phyloP scores from a whole-genome alignment of 306 rosid species.

The Rosa persica region DNA sequence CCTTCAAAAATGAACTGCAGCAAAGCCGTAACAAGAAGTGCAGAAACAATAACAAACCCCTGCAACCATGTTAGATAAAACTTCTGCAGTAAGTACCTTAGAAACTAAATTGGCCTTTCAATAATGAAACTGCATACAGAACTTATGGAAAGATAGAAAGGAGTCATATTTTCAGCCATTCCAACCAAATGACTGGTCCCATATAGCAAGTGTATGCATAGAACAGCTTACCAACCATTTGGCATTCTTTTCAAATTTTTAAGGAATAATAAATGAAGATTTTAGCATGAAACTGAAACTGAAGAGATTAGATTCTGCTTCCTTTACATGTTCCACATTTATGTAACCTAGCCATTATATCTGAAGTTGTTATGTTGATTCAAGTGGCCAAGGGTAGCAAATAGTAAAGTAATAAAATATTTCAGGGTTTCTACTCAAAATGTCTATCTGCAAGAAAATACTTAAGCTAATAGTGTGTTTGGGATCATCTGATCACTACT shows the following conservation, averaged over 20 bases:
- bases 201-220: neutral
- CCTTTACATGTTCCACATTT: neutral
- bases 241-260: neutral
- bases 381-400: neutral
- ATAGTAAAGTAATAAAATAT: neutral
- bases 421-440: conserved; percentile 13
- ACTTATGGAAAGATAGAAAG: neutral
- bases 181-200: conserved; percentile 13
- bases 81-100: neutral
- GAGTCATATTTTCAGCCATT: conserved; percentile 8
- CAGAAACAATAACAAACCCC: conserved; percentile 98
- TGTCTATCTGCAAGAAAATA: neutral
- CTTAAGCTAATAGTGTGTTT: conserved; percentile 5
- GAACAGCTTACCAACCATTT: conserved; percentile 1
- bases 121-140: neutral
- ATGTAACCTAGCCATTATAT: neutral
- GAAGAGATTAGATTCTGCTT: neutral
- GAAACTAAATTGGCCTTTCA: neutral
- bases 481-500: conserved; percentile 1
- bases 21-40: conserved; percentile 85
- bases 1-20: conserved; percentile 96
- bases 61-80: conserved; percentile 45
- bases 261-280: neutral
- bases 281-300: conserved; percentile 3
- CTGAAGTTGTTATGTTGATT: neutral